These are phyloP conservation scores for Oxytropis ochrocephala DNA, from an alignment of 306 rosid genomes.

Conservation along the genomic window DNA sequence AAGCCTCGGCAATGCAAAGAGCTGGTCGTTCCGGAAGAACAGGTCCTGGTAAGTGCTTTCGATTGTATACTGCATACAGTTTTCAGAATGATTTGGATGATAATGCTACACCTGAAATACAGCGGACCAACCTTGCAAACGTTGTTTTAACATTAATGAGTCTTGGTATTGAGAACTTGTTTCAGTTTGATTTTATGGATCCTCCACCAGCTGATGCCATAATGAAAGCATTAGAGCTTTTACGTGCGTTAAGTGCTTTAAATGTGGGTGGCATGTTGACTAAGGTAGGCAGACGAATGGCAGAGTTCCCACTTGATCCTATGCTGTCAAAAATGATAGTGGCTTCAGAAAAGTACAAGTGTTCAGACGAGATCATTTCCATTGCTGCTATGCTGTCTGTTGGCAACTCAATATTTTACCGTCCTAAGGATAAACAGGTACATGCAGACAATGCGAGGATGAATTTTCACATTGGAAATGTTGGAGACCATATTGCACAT, in stretches of 20 bases:
- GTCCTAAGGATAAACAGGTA: constrained; percentile 96
- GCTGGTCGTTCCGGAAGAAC: constrained; percentile 97
- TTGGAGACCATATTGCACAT: constrained; percentile 84
- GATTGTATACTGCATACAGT: constrained; percentile 67
- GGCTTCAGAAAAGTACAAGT: constrained; percentile 76
- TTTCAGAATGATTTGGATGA: constrained; percentile 69
- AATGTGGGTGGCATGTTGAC: constrained; percentile 75
- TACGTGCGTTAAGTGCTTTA: constrained; percentile 67
- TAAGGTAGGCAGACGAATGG: constrained; percentile 83
- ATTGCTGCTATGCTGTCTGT: constrained; percentile 88
- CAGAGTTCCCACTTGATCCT: constrained; percentile 94
- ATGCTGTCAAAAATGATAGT: constrained; percentile 88
- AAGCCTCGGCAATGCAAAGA: constrained; percentile 94
- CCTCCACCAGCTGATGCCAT: constrained; percentile 91
- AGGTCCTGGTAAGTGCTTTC: constrained; percentile 90
- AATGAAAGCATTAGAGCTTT: constrained; percentile 77
- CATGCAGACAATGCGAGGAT: constrained; percentile 84
- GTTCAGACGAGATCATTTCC: constrained; percentile 78
- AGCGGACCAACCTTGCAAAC: constrained; percentile 86
- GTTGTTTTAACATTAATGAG: constrained; percentile 76
- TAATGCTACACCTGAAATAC: constrained; percentile 82
- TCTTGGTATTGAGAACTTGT: constrained; percentile 70
- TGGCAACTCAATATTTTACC: constrained; percentile 83
- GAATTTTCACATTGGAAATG: constrained; percentile 84
- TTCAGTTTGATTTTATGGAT: constrained; percentile 90